Evolutionary conservation across 768 basidiomycete genomes (phyloP), one percentile per base, ranked within the genome.

Genomic region (Lentinus tigrinus): DNA sequence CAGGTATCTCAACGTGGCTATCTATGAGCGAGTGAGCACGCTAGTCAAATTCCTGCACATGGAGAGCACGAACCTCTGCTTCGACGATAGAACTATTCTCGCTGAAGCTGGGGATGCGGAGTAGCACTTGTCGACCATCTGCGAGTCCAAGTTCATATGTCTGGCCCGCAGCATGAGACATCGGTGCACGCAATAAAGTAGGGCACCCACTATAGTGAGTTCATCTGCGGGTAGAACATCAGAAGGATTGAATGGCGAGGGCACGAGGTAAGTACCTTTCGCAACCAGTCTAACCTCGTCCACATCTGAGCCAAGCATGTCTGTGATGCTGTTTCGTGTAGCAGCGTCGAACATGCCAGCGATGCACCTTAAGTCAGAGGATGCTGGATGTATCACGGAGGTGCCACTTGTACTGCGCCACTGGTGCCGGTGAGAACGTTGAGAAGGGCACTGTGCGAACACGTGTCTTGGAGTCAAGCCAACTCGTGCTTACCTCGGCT

Each of bases 1-100:
- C 21, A 74, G 34, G 44, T 68, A 74, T 14, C 60, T 55, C 61
- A 69, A 60, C 4, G 73, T 74, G 31, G 71, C 71, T 13, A 66
- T 62, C 72, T 73, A 40, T 31, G 4, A 26, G 27, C 5, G 23
- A 8, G 23, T 17, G 3, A 19, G 37, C 40, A 21, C 19, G 24
- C 13, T 38, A 52, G 31, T 19, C 21, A 24, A 14, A 13, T 17
- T 5, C 23, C 2, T 28, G 2, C 2, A 23, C 11, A 27, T 19
- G 3, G 9, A 9, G 7, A 1, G 13, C 8, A 21, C 39, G 38
- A 57, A 63, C 60, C 54, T 62, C 63, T 2, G 42, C 48, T 44
- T 60, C 47, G 14, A 63, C 43, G 21, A 63, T 19, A 14, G 58
- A 16, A 11, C 53, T 24, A 16, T 51, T 50, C 39, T 40, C 46